These are phyloP conservation scores for Climacium dendroides DNA, from an alignment of 225 moss, liverwort and hornwort species.

Conservation along the genomic window DNA sequence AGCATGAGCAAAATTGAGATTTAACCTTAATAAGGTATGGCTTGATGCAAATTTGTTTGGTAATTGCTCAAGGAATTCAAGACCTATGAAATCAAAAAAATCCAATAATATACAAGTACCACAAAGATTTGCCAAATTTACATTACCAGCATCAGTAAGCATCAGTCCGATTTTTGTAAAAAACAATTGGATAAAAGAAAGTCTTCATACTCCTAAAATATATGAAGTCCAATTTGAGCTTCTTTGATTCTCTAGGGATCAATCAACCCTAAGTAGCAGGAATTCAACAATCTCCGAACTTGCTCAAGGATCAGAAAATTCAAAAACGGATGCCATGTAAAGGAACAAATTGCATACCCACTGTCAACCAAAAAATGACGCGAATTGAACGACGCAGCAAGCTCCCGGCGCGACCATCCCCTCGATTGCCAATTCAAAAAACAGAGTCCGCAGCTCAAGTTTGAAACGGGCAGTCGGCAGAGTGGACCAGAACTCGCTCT, in stretches of 20 bases:
- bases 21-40: no score
- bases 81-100: no score
- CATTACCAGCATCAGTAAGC: not conserved
- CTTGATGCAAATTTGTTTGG: no score
- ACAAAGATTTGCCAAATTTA: not conserved
- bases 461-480: not conserved
- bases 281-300: not conserved
- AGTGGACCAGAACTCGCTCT: not conserved
- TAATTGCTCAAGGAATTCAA: no score
- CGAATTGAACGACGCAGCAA: not conserved
- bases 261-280: not conserved
- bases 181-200: not conserved
- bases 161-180: not conserved
- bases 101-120: no score
- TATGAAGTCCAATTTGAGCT: not conserved
- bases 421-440: not conserved
- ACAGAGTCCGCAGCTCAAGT: not conserved
- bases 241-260: not conserved
- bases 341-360: not conserved
- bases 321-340: not conserved
- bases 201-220: not conserved
- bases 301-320: not conserved
- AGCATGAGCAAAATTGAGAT: no score
- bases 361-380: not conserved
- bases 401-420: not conserved